Conservation (phyloP, 2,329 filamentous ascomycete species). For the Parastagonospora nodorum region DNA sequence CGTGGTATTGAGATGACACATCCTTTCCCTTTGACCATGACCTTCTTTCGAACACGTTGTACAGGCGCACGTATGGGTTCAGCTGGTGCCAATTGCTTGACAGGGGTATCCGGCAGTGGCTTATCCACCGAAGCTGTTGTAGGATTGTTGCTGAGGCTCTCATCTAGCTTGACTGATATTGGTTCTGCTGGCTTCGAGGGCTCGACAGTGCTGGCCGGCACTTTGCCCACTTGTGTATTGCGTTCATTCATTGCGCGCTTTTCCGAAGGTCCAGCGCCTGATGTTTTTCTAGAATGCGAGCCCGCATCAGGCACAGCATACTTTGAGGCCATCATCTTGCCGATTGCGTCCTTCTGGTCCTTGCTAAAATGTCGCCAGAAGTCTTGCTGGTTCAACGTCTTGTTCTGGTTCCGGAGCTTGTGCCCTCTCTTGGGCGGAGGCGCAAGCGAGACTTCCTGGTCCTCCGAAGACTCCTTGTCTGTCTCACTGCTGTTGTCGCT, state of each 20-base stretch:
- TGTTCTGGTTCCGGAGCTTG: constrained; percentile 50
- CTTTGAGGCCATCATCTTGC: constrained; percentile 48
- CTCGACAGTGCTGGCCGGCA: constrained; percentile 21
- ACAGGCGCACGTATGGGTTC: constrained; percentile 23
- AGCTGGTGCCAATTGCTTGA: constrained; percentile 21
- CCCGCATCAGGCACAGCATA: constrained; percentile 44
- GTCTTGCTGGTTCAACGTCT: constrained; percentile 56
- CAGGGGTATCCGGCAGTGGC: constrained; percentile 7
- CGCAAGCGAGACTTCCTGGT: constrained; percentile 18
- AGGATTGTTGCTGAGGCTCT: neutral
- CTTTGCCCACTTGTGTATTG: constrained; percentile 22
- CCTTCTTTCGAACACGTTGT: constrained; percentile 50
- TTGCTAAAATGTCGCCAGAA: constrained; percentile 53
- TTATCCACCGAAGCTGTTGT: constrained; percentile 5
- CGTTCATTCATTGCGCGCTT: constrained; percentile 17
- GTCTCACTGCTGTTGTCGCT: constrained; percentile 74
- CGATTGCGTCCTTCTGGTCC: constrained; percentile 44
- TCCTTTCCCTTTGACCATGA: constrained; percentile 53
- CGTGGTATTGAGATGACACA: constrained; percentile 53
- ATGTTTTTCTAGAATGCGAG: constrained; percentile 40
- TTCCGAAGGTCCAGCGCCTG: constrained; percentile 18
- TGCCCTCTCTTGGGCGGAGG: constrained; percentile 45
- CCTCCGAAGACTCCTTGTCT: constrained; percentile 51
- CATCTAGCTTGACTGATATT: no score
- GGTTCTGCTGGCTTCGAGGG: constrained; percentile 17